A percentile compares a stretch with the other conserved stretches of the same genome.
Evolutionary conservation across 805 yeast genomes (phyloP).

Genomic region (Candida germanica): DNA sequence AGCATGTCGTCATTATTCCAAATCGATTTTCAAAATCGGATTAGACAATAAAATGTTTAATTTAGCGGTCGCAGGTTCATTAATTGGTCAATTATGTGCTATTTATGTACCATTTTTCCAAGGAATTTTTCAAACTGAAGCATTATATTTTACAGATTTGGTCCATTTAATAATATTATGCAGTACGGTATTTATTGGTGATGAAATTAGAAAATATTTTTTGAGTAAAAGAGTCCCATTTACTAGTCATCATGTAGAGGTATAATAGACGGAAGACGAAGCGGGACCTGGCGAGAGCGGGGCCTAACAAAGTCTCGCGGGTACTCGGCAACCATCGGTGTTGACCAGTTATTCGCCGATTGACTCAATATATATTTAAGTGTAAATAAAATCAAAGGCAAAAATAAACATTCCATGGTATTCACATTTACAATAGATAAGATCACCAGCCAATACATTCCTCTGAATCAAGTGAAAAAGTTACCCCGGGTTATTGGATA

Average conservation of each 20-base stretch:
- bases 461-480: conserved; percentile 21
- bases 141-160: conserved; percentile 70
- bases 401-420: conserved; percentile 19
- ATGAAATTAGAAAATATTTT: conserved; percentile 69
- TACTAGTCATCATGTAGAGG: conserved; percentile 4
- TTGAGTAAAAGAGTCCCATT: conserved; percentile 15
- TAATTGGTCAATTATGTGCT: conserved; percentile 89
- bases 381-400: too few relatives aligned
- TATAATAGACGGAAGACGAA: too few relatives aligned
- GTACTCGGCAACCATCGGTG: too few relatives aligned
- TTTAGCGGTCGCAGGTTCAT: conserved; percentile 82
- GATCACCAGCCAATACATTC: conserved; percentile 24
- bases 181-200: conserved; percentile 80
- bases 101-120: conserved; percentile 93
- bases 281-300: too few relatives aligned
- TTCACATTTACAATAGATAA: conserved; percentile 40
- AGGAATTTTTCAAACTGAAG: conserved; percentile 90
- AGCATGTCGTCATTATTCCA: conserved; percentile 84
- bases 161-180: conserved; percentile 59
- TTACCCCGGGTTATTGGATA: conserved; percentile 35
- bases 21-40: conserved; percentile 81
- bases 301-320: too few relatives aligned
- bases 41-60: conserved; percentile 86
- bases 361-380: too few relatives aligned
- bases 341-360: too few relatives aligned